Percentiles rank a stretch among this genome's conserved stretches.
phyloP scores from a whole-genome alignment of 768 basidiomycete species.

The Pluteus cervinus region DNA sequence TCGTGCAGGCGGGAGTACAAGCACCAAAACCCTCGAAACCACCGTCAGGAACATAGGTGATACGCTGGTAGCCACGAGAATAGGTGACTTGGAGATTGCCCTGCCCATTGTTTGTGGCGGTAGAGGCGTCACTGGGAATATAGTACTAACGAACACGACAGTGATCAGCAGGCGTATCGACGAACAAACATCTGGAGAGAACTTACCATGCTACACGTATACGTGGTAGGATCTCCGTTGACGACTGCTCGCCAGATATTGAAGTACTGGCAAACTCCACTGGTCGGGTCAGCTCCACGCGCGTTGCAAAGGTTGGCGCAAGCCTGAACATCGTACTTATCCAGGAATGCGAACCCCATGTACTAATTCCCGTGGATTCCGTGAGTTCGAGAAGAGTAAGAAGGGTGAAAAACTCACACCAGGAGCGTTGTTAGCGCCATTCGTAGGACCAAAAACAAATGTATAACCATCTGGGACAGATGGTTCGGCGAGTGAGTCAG shows the following conservation, averaged over 20 bases:
- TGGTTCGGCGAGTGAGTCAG: conserved; percentile 31
- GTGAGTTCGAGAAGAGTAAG: background rate
- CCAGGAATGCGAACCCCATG: conserved; percentile 46
- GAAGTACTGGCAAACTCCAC: conserved; percentile 43
- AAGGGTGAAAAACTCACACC: background rate
- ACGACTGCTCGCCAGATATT: conserved; percentile 50
- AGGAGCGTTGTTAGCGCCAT: no score
- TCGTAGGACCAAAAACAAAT: conserved; percentile 35
- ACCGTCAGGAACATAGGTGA: conserved; percentile 29
- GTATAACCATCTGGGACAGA: conserved; percentile 36
- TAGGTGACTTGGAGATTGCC: conserved; percentile 37
- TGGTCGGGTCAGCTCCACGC: conserved; percentile 31
- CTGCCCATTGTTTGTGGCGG: conserved; percentile 40
- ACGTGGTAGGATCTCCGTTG: conserved; percentile 36
- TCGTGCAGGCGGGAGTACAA: conserved; percentile 39
- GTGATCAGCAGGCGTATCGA: no score
- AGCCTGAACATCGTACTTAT: conserved; percentile 39
- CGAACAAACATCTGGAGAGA: no score
- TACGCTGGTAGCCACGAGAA: conserved; percentile 40
- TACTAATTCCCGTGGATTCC: conserved; percentile 26
- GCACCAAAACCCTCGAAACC: conserved; percentile 35
- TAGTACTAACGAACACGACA: conserved; percentile 27
- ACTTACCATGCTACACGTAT: conserved; percentile 43
- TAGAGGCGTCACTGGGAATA: conserved; percentile 32
- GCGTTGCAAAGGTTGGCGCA: conserved; percentile 39